phyloP scores from a whole-genome alignment of 148 eudicot genomes.

The Rhododendron ferrugineum region DNA sequence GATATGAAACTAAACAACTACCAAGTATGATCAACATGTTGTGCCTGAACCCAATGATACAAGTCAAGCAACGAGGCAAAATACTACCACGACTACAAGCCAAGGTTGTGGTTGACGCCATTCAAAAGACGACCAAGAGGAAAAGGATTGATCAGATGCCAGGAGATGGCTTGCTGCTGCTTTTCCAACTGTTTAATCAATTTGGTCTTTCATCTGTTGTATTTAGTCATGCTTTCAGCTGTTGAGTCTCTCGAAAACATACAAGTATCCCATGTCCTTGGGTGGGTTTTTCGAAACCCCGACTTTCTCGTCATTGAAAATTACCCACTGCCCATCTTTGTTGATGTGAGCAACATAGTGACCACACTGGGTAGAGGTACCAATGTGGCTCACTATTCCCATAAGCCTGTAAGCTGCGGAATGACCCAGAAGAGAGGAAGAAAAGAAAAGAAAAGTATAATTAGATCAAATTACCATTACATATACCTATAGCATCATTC shows the following conservation, averaged over 20 bases:
- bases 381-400: constrained; percentile 91
- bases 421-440: neutral
- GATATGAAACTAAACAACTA: neutral
- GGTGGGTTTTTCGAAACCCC: constrained; percentile 87
- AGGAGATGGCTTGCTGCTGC: neutral
- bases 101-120: neutral
- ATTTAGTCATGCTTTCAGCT: constrained; percentile 20
- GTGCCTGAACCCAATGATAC: neutral
- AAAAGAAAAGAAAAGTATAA: neutral
- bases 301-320: constrained; percentile 86
- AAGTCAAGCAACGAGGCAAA: neutral
- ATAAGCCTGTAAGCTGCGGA: constrained; percentile 68
- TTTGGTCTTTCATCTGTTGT: neutral
- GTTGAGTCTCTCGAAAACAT: constrained; percentile 65
- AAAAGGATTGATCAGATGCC: neutral
- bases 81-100: neutral
- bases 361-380: constrained; percentile 95
- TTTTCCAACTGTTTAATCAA: neutral
- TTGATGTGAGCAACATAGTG: constrained; percentile 92
- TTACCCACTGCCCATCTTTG: constrained; percentile 90
- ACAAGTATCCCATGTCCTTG: constrained; percentile 93
- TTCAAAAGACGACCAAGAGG: neutral
- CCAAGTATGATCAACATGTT: neutral
- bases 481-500: neutral
- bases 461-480: neutral